phyloP scores from a whole-genome alignment of 192 early-diverging fungal species.

The Coemansia sp. region DNA sequence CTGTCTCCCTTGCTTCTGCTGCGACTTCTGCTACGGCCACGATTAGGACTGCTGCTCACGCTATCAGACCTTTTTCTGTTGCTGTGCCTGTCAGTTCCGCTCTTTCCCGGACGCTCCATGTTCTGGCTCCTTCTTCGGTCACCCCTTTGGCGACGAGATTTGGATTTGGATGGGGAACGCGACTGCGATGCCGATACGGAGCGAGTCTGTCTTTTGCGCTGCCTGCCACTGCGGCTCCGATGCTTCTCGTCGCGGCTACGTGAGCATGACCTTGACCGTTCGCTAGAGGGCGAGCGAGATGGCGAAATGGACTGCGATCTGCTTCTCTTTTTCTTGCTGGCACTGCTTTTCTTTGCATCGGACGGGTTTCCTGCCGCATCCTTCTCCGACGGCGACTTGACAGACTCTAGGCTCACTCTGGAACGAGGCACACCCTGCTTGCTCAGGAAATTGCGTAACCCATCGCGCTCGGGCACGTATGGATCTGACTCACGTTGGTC shows the following conservation, averaged over 20 bases:
- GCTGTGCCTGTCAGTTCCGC: constrained; percentile 11
- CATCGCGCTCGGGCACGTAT: constrained; percentile 50
- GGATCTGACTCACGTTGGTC: constrained; percentile 49
- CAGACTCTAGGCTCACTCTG: constrained; percentile 38
- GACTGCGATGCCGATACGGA: constrained; percentile 26
- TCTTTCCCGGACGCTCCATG: constrained; percentile 4
- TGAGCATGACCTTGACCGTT: constrained; percentile 20
- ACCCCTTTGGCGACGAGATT: constrained; percentile 13
- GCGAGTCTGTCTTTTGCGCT: constrained; percentile 25
- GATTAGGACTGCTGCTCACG: constrained; percentile 6
- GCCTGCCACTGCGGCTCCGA: constrained; percentile 12
- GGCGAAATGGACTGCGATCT: constrained; percentile 11
- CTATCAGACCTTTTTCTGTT: constrained; percentile 12
- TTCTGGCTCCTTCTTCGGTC: constrained; percentile 23
- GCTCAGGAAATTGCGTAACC: constrained; percentile 48
- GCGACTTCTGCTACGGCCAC: constrained; percentile 14
- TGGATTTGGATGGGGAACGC: constrained; percentile 16
- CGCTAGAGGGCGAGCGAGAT: constrained; percentile 28
- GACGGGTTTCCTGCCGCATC: background rate
- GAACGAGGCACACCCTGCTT: constrained; percentile 50
- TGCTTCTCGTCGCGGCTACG: constrained; percentile 18
- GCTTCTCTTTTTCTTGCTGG: constrained; percentile 15
- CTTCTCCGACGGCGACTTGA: constrained; percentile 28
- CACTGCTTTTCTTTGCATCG: constrained; percentile 6
- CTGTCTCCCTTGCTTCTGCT: constrained; percentile 12